Base-by-base conservation (phyloP, 2,329 filamentous ascomycete genomes). In the Sordariomycetes sp. region DNA sequence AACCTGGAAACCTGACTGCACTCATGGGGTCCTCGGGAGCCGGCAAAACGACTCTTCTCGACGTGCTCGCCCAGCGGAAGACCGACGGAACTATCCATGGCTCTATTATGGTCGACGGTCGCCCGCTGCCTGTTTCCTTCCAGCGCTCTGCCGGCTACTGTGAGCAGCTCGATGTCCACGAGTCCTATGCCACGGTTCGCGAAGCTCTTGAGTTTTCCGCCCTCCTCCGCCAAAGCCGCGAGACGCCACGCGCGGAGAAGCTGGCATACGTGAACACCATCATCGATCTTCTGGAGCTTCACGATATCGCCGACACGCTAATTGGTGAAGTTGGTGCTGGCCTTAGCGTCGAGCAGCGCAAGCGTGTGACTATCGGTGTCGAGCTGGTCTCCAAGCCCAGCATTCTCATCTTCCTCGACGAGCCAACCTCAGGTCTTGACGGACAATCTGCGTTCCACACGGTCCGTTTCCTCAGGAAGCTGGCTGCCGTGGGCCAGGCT, bases 1-100 rank as follows among this genome's bases (percentile, higher is more conserved):
- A 88, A 54, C 87, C 87, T 0, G 87, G 87, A 21, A 93, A 84
- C 2, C 61, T 93, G 21, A 94, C 86, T 3, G 86, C 86, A 3
- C 65, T 93, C 6, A 79, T 79, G 74, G 75, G 79, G 24, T 72
- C 78, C 0, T 75, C 50, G 15, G 61, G 61, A 17, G 61, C 61
- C 0, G 61, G 61, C 0, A 65, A 65, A 43, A 65, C 61, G 2
- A 65, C 61, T 0, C 51, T 65, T 5, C 45, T 65, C 2, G 60
- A 64, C 35, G 59, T 58, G 2, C 47, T 65, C 5, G 61, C 61
- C 3, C 57, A 64, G 31, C 62, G 79, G 10, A 73, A 67, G 0
- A 70, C 65, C 0, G 70, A 76, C 47, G 78, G 78, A 9, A 70
- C 81, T 3, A 67, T 82, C 9, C 76, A 73, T 0, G 78, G 78